Conservation (phyloP, 1,284 basidiomycete species). For the Thecaphora thlaspeos region DNA sequence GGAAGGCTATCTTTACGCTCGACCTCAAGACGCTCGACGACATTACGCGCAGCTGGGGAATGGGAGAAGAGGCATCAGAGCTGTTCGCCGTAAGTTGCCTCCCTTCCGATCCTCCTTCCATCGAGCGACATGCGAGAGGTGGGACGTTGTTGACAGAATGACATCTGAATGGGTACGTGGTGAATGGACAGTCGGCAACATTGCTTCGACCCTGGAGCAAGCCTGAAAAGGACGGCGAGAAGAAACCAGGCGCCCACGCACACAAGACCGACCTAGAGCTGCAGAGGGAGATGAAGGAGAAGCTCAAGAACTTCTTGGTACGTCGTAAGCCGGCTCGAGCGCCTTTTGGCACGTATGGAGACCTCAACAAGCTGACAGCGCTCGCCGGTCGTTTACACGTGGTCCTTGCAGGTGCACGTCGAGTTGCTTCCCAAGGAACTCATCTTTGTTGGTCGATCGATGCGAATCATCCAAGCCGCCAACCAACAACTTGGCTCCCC, state of each 20-base stretch:
- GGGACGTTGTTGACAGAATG: no score
- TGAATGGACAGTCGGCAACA: constrained; percentile 21
- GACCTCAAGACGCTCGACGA: constrained; percentile 41
- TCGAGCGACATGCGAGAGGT: no score
- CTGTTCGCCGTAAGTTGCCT: constrained; percentile 25
- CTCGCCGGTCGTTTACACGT: no score
- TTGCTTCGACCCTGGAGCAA: constrained; percentile 47
- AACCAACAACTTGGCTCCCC: constrained; percentile 50
- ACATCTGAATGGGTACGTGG: not conserved
- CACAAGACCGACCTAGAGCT: constrained; percentile 34
- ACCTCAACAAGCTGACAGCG: no score
- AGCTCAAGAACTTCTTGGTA: constrained; percentile 42
- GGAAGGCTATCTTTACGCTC: constrained; percentile 47
- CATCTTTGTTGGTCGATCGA: constrained; percentile 45
- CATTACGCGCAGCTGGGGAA: constrained; percentile 44
- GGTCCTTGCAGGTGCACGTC: constrained; percentile 32
- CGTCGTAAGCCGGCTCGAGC: not conserved
- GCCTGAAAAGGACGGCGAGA: constrained; percentile 18
- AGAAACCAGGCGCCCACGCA: constrained; percentile 10
- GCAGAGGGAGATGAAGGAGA: constrained; percentile 41
- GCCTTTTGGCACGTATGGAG: no score
- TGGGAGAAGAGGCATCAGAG: constrained; percentile 44
- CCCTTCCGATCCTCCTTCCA: not conserved
- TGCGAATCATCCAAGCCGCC: constrained; percentile 52
- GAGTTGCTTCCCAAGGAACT: constrained; percentile 51